Base-by-base conservation (phyloP, 2,329 filamentous ascomycete species). In the Stachybotrys echinatus region DNA sequence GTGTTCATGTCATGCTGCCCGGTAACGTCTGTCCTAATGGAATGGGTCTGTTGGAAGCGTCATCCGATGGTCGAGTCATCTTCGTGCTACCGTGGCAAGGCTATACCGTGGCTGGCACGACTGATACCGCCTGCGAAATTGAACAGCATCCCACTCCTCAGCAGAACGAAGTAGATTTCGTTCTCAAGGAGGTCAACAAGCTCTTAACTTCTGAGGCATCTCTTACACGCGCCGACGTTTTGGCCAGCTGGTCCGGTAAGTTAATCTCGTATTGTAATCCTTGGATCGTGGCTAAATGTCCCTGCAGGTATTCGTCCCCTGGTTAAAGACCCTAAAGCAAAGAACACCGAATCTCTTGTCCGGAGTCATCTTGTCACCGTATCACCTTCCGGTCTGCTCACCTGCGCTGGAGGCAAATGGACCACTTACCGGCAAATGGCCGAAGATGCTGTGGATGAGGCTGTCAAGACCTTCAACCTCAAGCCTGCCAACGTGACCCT, bases 81-180 rank as follows among this genome's bases (percentile, higher is more conserved):
- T 95, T 95, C 81, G 95, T 95, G 77, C 77, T 95, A 39, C 90
- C 90, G 20, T 95, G 90, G 90, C 89, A 95, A 72, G 89, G 89
- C 45, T 94, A 94, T 71, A 95, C 89, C 14, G 94, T 95, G 62
- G 90, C 89, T 43, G 90, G 90, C 53, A 95, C 90, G 5, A 95
- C 89, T 7, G 90, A 95, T 64, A 85, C 87, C 38, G 84, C 89
- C 3, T 87, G 85, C 37, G 73, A 77, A 23, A 89, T 95, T 57
- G 81, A 80, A 5, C 75, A 78, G 39, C 87, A 92, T 60, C 90
- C 90, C 1, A 65, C 91, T 27, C 87, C 90, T 8, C 85, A 86
- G 23, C 89, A 95, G 68, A 80, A 90, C 58, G 89, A 92, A 58
- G 94, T 95, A 59, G 80, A 88, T 61, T 95, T 89, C 88, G 95